phyloP scores from a whole-genome alignment of 1,284 basidiomycete genomes.

The Heliocybe sulcata region DNA sequence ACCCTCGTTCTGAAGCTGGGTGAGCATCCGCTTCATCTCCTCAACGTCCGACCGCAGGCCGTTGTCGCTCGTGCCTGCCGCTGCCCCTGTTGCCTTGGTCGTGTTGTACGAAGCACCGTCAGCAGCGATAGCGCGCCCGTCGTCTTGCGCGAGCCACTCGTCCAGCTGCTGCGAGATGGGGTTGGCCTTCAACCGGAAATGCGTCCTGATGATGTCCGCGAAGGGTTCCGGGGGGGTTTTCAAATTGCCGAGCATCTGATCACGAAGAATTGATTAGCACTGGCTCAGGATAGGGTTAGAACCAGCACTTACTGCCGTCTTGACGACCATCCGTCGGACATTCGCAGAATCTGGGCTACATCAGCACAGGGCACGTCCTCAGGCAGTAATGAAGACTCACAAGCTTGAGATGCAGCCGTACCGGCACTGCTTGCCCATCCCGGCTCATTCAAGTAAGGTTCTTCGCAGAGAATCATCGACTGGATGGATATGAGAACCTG shows the following conservation, averaged over 20 bases:
- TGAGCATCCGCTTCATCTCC: constrained; percentile 55
- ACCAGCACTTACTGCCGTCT: constrained; percentile 60
- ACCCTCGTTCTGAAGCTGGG: constrained; percentile 27
- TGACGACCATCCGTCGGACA: constrained; percentile 81
- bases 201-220: constrained; percentile 77
- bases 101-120: constrained; percentile 42
- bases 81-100: constrained; percentile 22
- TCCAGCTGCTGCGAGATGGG: constrained; percentile 71
- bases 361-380: constrained; percentile 5
- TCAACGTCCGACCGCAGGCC: constrained; percentile 60
- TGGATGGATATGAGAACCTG: constrained; percentile 90
- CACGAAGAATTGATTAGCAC: constrained; percentile 3
- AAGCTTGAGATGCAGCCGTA: constrained; percentile 64
- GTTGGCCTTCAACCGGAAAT: constrained; percentile 81
- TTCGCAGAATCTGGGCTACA: constrained; percentile 68
- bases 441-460: constrained; percentile 87
- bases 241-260: constrained; percentile 54
- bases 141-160: constrained; percentile 68
- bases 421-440: constrained; percentile 73
- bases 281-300: neutral
- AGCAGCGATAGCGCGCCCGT: constrained; percentile 44
- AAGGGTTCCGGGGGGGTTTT: constrained; percentile 79
- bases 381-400: constrained; percentile 31
- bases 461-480: constrained; percentile 87
- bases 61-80: constrained; percentile 38